Conservation (phyloP, 306 rosid genomes). For the Luffa aegyptiaca region DNA sequence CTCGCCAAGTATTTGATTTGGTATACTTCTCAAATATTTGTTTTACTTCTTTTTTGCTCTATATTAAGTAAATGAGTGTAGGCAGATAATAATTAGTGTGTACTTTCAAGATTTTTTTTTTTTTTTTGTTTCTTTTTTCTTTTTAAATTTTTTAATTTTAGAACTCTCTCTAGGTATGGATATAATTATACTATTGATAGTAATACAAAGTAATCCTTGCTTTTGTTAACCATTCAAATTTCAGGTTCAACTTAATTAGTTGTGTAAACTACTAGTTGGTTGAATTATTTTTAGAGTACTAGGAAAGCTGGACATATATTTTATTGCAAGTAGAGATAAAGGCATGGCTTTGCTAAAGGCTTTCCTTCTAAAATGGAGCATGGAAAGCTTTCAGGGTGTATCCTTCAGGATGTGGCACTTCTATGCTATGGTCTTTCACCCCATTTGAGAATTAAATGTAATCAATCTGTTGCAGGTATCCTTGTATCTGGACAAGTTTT, state of each 20-base stretch:
- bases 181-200: not conserved
- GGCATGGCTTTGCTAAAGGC: not conserved
- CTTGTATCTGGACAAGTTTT: constrained; percentile 87
- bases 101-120: too few relatives aligned
- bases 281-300: not conserved
- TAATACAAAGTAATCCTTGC: not conserved
- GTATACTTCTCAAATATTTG: constrained; percentile 32
- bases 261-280: not conserved
- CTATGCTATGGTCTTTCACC: not conserved
- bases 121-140: too few relatives aligned
- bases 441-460: not conserved
- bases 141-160: not conserved
- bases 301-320: not conserved
- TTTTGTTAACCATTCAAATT: not conserved
- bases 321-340: not conserved
- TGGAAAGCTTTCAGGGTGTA: not conserved
- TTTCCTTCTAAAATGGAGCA: not conserved
- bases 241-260: not conserved
- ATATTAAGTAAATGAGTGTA: not conserved
- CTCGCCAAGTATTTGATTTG: constrained; percentile 97
- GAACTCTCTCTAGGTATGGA: not conserved
- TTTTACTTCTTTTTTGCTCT: not conserved
- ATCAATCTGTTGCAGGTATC: constrained; percentile 60
- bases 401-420: not conserved
- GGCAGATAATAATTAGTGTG: not conserved